phyloP scores from a whole-genome alignment of 805 yeast species.

The Kodamaea restingae region DNA sequence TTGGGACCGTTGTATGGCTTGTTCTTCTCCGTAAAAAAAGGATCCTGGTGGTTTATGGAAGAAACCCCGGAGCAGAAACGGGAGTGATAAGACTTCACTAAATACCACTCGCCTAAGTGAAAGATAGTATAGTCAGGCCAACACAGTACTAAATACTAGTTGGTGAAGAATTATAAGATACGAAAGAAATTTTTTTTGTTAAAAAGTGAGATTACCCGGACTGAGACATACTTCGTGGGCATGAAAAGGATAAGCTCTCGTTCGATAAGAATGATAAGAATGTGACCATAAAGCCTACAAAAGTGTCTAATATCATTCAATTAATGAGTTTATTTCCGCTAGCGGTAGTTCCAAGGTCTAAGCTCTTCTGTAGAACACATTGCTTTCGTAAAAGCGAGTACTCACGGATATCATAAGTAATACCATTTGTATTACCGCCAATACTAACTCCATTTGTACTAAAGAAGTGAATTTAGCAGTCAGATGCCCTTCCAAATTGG shows the following conservation, averaged over 20 bases:
- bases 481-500: neutral
- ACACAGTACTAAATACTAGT: neutral
- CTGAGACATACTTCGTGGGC: too few relatives aligned
- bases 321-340: constrained; percentile 2
- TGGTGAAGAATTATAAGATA: neutral
- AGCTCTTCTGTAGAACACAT: neutral
- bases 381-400: too few relatives aligned
- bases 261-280: too few relatives aligned
- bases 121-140: neutral
- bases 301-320: neutral
- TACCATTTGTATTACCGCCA: too few relatives aligned
- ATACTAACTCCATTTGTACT: too few relatives aligned
- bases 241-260: too few relatives aligned
- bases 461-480: neutral
- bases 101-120: constrained; percentile 6
- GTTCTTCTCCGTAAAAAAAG: constrained; percentile 56
- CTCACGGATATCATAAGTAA: too few relatives aligned
- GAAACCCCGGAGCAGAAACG: constrained; percentile 59
- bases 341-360: neutral
- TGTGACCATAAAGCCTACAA: neutral
- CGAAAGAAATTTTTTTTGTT: too few relatives aligned
- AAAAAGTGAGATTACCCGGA: neutral
- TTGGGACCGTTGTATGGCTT: constrained; percentile 41
- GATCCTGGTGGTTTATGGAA: constrained; percentile 52
- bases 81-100: constrained; percentile 36